These are phyloP conservation scores for Sporodiniella umbellata DNA, from an alignment of 371 early-diverging fungal genomes.

Conservation along the genomic window DNA sequence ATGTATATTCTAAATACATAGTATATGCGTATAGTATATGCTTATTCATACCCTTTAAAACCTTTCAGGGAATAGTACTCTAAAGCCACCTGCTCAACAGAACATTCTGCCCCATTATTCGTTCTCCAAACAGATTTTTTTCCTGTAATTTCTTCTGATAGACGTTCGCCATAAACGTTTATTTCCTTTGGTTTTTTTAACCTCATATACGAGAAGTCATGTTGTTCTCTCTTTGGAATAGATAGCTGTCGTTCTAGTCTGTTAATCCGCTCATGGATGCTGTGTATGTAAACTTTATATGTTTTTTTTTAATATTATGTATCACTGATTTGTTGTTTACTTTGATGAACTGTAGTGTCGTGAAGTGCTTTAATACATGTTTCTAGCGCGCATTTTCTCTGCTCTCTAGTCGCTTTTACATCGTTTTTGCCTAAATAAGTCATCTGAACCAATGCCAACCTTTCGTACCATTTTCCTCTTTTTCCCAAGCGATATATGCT, in stretches of 20 bases:
- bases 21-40: not conserved
- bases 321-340: constrained; percentile 14
- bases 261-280: constrained; percentile 39
- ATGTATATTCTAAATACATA: not conserved
- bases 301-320: not conserved
- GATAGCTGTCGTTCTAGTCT: constrained; percentile 48
- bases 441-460: constrained; percentile 60
- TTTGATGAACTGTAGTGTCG: constrained; percentile 53
- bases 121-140: constrained; percentile 46
- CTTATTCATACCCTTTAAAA: constrained; percentile 46
- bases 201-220: constrained; percentile 51
- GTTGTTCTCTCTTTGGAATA: constrained; percentile 53
- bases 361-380: constrained; percentile 55
- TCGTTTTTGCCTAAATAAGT: constrained; percentile 39
- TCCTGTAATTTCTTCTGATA: constrained; percentile 26
- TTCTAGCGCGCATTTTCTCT: constrained; percentile 46
- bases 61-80: constrained; percentile 58
- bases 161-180: constrained; percentile 36
- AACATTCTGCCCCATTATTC: constrained; percentile 51
- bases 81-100: constrained; percentile 60
- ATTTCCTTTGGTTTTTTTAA: constrained; percentile 44
- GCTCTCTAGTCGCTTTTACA: constrained; percentile 23
- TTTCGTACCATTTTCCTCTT: constrained; percentile 73
- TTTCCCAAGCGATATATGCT: constrained; percentile 50
- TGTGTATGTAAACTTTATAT: constrained; percentile 28